Evolutionary conservation across 2,329 filamentous ascomycete genomes (phyloP).

Genomic region (Aspergillus bombycis): DNA sequence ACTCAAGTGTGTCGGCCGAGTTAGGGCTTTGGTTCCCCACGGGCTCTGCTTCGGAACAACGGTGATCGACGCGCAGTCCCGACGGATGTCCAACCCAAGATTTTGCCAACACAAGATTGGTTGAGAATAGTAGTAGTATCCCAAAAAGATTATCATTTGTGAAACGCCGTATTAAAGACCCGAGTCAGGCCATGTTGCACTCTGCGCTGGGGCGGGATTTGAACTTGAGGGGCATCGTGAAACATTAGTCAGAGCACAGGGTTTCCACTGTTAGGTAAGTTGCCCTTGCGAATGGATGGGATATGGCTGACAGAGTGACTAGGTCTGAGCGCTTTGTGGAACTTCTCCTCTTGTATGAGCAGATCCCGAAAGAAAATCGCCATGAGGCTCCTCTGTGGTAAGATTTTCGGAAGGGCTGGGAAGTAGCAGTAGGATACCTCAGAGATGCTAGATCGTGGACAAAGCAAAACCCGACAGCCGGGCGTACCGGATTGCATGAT

Average conservation of each 20-base stretch:
- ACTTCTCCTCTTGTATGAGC: not conserved
- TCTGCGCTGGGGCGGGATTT: not conserved
- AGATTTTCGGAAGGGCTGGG: not conserved
- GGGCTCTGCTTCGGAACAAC: constrained; percentile 1
- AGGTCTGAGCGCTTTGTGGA: not conserved
- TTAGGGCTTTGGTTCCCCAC: constrained; percentile 3
- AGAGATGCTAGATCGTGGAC: not conserved
- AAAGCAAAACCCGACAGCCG: not conserved
- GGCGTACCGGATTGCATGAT: not conserved
- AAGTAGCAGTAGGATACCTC: not conserved
- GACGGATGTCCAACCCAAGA: not conserved
- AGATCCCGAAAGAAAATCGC: not conserved
- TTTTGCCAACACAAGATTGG: not conserved
- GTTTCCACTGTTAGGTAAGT: not conserved
- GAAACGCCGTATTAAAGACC: not conserved
- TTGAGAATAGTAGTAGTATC: not conserved
- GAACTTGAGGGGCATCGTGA: not conserved
- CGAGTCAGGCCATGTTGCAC: not conserved
- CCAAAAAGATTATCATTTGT: not conserved
- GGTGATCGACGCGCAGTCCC: not conserved
- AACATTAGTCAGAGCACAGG: not conserved
- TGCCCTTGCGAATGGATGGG: not conserved
- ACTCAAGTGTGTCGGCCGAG: not conserved
- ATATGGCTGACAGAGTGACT: not conserved
- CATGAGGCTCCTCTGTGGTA: not conserved